Conservation (phyloP, 805 yeast genomes). For the Wickerhamiella allomyrinae region DNA sequence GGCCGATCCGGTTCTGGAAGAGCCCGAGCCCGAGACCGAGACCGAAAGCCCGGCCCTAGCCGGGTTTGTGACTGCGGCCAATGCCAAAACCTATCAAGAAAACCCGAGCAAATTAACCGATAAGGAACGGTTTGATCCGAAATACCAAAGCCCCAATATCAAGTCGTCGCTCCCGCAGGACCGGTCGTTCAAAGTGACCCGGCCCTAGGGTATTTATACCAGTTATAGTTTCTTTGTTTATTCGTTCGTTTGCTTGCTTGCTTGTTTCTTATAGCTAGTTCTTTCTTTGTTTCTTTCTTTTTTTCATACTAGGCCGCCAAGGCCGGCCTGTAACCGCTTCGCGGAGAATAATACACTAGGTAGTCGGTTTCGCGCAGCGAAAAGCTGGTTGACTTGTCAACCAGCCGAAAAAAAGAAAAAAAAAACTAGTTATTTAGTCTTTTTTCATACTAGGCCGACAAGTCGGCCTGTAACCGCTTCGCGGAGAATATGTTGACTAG, state of each 20-base stretch:
- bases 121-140: neutral
- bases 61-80: conserved; percentile 11
- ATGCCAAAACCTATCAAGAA: conserved; percentile 6
- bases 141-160: conserved; percentile 4
- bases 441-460: no score
- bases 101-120: neutral
- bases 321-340: no score
- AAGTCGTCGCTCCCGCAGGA: conserved; percentile 9
- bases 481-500: no score
- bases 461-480: no score
- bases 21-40: neutral
- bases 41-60: conserved; percentile 3
- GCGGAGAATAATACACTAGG: no score
- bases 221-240: neutral
- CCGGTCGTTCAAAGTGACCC: conserved; percentile 1
- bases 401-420: no score
- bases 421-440: no score
- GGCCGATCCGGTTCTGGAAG: neutral
- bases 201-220: neutral
- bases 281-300: no score
- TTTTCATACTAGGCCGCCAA: no score
- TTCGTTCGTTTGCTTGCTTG: neutral
- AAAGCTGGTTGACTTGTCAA: no score
- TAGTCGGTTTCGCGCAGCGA: no score
- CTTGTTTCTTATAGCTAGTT: neutral